These are phyloP conservation scores for Cyberlindnera americana DNA, from an alignment of 805 yeast genomes.

Conservation along the genomic window DNA sequence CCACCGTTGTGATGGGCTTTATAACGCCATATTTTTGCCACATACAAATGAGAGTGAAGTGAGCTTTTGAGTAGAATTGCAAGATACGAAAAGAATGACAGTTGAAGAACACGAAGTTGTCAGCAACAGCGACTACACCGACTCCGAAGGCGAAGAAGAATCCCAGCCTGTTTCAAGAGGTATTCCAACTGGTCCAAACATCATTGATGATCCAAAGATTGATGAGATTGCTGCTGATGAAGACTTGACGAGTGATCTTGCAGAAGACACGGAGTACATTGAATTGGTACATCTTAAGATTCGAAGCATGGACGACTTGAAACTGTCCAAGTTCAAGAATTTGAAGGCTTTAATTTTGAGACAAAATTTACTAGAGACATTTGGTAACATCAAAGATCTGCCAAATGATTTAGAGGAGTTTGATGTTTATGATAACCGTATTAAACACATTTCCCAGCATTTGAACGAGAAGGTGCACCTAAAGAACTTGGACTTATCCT, in stretches of 20 bases:
- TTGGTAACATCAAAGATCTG: conserved; percentile 63
- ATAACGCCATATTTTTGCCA: too few species aligned
- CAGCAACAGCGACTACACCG: conserved; percentile 25
- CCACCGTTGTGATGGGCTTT: too few species aligned
- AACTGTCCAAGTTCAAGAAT: conserved; percentile 51
- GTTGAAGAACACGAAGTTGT: conserved; percentile 3
- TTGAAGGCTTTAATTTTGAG: conserved; percentile 68
- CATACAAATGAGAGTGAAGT: too few species aligned
- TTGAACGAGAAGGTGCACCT: conserved; percentile 56
- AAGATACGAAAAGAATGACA: too few species aligned
- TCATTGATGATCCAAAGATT: conserved; percentile 33
- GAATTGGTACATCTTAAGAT: conserved; percentile 73
- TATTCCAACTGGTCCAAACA: conserved; percentile 10
- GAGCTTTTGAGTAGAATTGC: too few species aligned
- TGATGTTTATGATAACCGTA: conserved; percentile 89
- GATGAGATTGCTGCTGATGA: conserved; percentile 66
- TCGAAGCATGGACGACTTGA: conserved; percentile 55
- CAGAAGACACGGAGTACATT: conserved; percentile 54
- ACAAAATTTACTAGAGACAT: conserved; percentile 76
- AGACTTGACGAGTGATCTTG: conserved; percentile 53
- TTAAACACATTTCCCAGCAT: conserved; percentile 77
- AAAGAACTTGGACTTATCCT: conserved; percentile 72
- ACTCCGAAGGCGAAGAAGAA: conserved; percentile 16
- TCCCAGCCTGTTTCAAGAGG: conserved; percentile 11
- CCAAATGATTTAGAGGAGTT: conserved; percentile 64